A percentile compares a stretch with the other conserved stretches of the same genome.
phyloP scores from a whole-genome alignment of 1,139 yeast species.

The Sugiyamaella pinicola region DNA sequence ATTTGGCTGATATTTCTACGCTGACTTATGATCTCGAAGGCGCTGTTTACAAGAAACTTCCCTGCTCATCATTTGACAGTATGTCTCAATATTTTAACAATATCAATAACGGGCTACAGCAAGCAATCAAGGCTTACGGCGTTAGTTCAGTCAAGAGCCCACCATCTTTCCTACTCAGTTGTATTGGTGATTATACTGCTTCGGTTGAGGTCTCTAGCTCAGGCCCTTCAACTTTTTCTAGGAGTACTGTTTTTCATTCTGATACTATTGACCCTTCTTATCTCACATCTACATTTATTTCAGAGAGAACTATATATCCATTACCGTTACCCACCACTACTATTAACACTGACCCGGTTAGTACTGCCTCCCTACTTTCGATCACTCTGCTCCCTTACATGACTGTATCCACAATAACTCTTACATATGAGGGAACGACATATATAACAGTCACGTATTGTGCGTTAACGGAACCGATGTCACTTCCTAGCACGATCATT shows the following conservation, averaged over 20 bases:
- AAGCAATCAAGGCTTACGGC: constrained; percentile 1
- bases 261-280: too few relatives aligned
- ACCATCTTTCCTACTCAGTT: neutral
- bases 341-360: too few relatives aligned
- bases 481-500: neutral
- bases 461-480: neutral
- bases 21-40: constrained; percentile 6
- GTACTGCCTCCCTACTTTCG: too few relatives aligned
- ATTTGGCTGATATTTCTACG: neutral
- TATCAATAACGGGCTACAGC: constrained; percentile 3
- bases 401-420: neutral
- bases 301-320: too few relatives aligned
- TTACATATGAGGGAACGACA: constrained; percentile 7
- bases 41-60: constrained; percentile 1
- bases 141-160: neutral
- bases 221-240: too few relatives aligned
- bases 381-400: neutral
- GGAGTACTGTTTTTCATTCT: too few relatives aligned
- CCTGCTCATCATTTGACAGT: constrained; percentile 1
- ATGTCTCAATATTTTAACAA: neutral
- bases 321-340: too few relatives aligned
- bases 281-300: too few relatives aligned
- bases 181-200: too few relatives aligned
- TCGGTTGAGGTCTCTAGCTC: too few relatives aligned
- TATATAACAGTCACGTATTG: constrained; percentile 4